A percentile compares a stretch with the other conserved stretches of the same genome.
Conservation (phyloP, 208 protist species). For the Crithidia fasciculata region DNA sequence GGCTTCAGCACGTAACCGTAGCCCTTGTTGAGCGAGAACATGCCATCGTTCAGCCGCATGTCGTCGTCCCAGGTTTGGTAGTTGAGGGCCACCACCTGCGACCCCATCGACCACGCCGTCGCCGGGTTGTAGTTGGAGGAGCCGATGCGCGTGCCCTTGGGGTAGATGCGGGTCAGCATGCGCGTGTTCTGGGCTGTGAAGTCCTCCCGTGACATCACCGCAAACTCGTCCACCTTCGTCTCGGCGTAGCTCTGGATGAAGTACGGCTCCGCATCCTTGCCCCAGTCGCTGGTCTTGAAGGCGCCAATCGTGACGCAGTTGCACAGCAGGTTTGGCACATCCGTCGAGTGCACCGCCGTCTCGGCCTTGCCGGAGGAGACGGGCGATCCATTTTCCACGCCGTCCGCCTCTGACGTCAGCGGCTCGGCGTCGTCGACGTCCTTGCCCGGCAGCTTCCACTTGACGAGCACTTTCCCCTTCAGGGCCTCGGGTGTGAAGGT, state of each 20-base stretch:
- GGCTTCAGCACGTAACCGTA: conserved; percentile 96
- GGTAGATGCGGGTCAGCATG: conserved; percentile 92
- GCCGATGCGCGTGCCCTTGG: conserved; percentile 85
- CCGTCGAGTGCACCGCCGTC: conserved; percentile 19
- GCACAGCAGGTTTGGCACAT: conserved; percentile 32
- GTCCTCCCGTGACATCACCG: conserved; percentile 16
- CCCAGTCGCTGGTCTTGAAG: conserved; percentile 57
- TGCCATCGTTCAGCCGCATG: conserved; percentile 80
- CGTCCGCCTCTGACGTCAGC: conserved; percentile 11
- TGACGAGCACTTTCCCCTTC: conserved; percentile 65
- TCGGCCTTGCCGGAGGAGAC: conserved; percentile 15
- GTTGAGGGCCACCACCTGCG: conserved; percentile 93
- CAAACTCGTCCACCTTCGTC: conserved; percentile 51
- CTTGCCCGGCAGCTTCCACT: conserved; percentile 54
- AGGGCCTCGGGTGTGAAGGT: conserved; percentile 56
- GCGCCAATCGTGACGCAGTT: conserved; percentile 49
- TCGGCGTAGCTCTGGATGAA: conserved; percentile 69
- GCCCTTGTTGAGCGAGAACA: conserved; percentile 92
- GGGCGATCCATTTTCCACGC: neutral
- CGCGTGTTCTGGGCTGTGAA: conserved; percentile 60
- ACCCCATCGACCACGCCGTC: conserved; percentile 76
- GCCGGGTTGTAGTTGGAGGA: conserved; percentile 94
- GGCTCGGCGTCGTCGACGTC: conserved; percentile 35
- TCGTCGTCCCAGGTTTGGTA: conserved; percentile 81
- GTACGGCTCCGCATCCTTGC: conserved; percentile 48